Evolutionary conservation across 2,329 filamentous ascomycete species (phyloP).

Genomic region (Tolypocladium album): DNA sequence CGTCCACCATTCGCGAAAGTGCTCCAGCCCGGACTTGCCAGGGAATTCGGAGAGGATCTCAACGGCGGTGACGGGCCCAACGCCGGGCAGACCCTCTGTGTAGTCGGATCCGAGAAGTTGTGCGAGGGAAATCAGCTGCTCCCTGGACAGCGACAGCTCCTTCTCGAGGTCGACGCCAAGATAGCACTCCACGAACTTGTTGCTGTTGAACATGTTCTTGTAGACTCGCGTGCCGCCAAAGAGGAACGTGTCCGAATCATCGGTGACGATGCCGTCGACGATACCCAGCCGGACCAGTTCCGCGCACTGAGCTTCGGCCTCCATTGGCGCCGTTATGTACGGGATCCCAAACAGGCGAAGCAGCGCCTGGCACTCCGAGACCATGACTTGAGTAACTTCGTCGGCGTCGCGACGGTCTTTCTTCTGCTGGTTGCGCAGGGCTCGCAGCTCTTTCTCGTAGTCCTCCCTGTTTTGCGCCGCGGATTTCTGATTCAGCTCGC

Average conservation of each 20-base stretch:
- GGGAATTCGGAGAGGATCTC: slow-evolving; percentile 91
- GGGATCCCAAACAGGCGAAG: slow-evolving; percentile 85
- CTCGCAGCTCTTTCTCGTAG: slow-evolving; percentile 79
- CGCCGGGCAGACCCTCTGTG: slow-evolving; percentile 79
- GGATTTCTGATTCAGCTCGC: slow-evolving; percentile 69
- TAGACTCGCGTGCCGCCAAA: slow-evolving; percentile 95
- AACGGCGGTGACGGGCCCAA: slow-evolving; percentile 88
- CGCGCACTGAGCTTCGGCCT: slow-evolving; percentile 95
- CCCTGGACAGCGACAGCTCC: slow-evolving; percentile 78
- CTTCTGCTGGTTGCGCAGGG: slow-evolving; percentile 86
- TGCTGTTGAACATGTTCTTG: slow-evolving; percentile 99
- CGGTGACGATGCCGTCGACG: slow-evolving; percentile 95
- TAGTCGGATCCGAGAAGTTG: slow-evolving; percentile 92
- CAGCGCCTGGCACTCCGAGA: slow-evolving; percentile 86
- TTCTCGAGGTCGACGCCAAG: slow-evolving; percentile 72
- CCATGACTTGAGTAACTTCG: slow-evolving; percentile 93
- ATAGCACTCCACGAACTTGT: slow-evolving; percentile 97
- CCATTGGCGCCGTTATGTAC: slow-evolving; percentile 97
- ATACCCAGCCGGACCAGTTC: slow-evolving; percentile 77
- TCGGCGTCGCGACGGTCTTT: slow-evolving; percentile 93
- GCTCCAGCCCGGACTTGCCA: slow-evolving; percentile 45
- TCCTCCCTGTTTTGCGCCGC: slow-evolving; percentile 60
- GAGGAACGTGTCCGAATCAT: slow-evolving; percentile 92
- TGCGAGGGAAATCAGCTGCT: slow-evolving; percentile 79
- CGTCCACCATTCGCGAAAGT: slow-evolving; percentile 82